phyloP scores from a whole-genome alignment of 1,139 yeast species.

The Magnusiomyces tetraspermus region DNA sequence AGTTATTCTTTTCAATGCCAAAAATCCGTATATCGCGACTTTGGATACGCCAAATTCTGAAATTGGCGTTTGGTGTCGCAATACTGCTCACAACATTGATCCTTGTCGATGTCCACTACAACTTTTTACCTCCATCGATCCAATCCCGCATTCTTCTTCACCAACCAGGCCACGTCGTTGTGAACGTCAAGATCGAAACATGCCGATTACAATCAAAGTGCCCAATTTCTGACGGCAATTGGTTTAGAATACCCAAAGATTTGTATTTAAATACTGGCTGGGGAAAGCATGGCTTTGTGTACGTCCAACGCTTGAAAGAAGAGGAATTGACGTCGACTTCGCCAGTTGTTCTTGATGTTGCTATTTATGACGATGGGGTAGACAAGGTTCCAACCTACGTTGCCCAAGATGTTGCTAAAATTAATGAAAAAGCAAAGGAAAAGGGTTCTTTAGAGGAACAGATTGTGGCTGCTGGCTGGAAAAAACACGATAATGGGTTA shows the following conservation, averaged over 20 bases:
- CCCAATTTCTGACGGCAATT: slow-evolving; percentile 21
- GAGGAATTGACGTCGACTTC: slow-evolving; percentile 21
- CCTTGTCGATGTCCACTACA: slow-evolving; percentile 25
- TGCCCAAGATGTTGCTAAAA: slow-evolving; percentile 16
- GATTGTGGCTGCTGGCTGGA: slow-evolving; percentile 31
- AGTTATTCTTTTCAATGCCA: neutral
- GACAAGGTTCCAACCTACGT: slow-evolving; percentile 16
- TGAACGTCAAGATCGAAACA: slow-evolving; percentile 26
- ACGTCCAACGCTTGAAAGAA: slow-evolving; percentile 24
- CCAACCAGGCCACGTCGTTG: slow-evolving; percentile 24
- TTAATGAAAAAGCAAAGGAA: slow-evolving; percentile 7
- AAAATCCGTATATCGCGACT: slow-evolving; percentile 20
- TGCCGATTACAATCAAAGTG: slow-evolving; percentile 27
- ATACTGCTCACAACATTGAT: slow-evolving; percentile 19
- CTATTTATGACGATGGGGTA: slow-evolving; percentile 15
- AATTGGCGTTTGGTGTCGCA: slow-evolving; percentile 19
- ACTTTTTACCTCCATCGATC: slow-evolving; percentile 28
- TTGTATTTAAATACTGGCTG: slow-evolving; percentile 28
- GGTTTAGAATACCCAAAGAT: slow-evolving; percentile 32
- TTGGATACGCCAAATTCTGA: slow-evolving; percentile 25
- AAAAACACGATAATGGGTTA: slow-evolving; percentile 35
- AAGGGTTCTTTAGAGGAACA: slow-evolving; percentile 1
- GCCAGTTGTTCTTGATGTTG: slow-evolving; percentile 27
- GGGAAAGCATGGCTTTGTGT: slow-evolving; percentile 26
- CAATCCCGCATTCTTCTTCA: slow-evolving; percentile 25